These are phyloP conservation scores for Zygoascus sp. DNA, from an alignment of 1,139 yeast genomes.

Conservation along the genomic window DNA sequence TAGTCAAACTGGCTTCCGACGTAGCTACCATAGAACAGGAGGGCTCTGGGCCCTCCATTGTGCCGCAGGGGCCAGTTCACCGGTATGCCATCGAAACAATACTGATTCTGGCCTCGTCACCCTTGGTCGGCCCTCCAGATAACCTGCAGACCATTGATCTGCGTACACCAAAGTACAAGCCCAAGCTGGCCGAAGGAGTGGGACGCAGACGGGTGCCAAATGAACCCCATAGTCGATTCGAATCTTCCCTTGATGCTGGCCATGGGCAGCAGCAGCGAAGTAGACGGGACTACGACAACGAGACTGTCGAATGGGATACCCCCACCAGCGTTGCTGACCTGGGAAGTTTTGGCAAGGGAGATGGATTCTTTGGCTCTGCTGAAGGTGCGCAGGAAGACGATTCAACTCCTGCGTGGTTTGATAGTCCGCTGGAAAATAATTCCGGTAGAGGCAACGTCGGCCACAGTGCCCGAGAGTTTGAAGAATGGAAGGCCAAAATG, in stretches of 20 bases:
- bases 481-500: conserved; percentile 32
- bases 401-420: conserved; percentile 11
- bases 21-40: not conserved
- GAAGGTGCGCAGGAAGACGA: conserved; percentile 10
- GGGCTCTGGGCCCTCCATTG: not conserved
- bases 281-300: conserved; percentile 5
- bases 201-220: not conserved
- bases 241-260: not conserved
- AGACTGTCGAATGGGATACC: conserved; percentile 8
- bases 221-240: not conserved
- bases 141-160: conserved; percentile 14
- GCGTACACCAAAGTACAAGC: conserved; percentile 5
- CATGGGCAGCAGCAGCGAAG: conserved; percentile 1
- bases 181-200: not conserved
- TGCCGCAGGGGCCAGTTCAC: conserved; percentile 10
- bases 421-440: conserved; percentile 6
- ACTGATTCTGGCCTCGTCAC: conserved; percentile 21
- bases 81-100: conserved; percentile 19
- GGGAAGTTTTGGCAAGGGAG: conserved; percentile 10
- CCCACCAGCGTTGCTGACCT: conserved; percentile 6
- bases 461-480: conserved; percentile 30
- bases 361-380: conserved; percentile 10
- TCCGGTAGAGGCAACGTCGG: conserved; percentile 6
- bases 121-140: conserved; percentile 22
- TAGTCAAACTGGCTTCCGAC: conserved; percentile 6